Evolutionary conservation across 2,329 filamentous ascomycete species (phyloP).

Genomic region (Fonsecaea erecta): DNA sequence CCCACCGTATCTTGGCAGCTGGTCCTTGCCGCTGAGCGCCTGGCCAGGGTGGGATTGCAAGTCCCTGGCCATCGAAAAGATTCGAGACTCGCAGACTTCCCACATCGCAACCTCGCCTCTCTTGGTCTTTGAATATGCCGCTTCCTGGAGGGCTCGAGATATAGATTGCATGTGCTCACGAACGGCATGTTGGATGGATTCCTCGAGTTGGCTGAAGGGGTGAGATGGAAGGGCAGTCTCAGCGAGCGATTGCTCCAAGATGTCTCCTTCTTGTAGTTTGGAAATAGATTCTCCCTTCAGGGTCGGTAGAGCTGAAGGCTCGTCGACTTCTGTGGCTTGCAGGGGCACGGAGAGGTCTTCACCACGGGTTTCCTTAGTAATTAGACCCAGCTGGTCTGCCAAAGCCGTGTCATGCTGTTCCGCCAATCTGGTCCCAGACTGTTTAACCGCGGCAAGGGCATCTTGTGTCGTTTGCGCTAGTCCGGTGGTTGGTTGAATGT

Average conservation of each 20-base stretch:
- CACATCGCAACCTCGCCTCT: conserved; percentile 33
- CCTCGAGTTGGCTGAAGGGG: neutral
- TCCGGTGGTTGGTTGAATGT: neutral
- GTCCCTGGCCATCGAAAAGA: conserved; percentile 30
- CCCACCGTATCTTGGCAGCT: neutral
- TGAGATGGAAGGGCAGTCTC: neutral
- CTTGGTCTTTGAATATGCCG: conserved; percentile 21
- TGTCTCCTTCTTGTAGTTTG: neutral
- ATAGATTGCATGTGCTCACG: conserved; percentile 10
- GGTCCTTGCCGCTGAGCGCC: neutral
- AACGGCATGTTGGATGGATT: neutral
- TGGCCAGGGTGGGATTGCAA: conserved; percentile 4
- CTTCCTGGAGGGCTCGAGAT: conserved; percentile 17
- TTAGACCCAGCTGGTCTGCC: neutral
- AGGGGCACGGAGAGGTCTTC: neutral
- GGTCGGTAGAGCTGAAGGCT: neutral
- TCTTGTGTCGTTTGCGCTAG: too few species aligned
- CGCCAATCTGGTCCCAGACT: neutral
- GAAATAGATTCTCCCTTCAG: neutral
- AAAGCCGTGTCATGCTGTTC: neutral
- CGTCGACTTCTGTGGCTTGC: neutral
- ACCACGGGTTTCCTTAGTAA: neutral
- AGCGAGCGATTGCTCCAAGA: neutral
- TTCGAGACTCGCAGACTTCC: conserved; percentile 27
- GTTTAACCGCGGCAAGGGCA: too few species aligned